phyloP scores from a whole-genome alignment of 1,139 yeast species.

The Debaryomyces robertsiae region DNA sequence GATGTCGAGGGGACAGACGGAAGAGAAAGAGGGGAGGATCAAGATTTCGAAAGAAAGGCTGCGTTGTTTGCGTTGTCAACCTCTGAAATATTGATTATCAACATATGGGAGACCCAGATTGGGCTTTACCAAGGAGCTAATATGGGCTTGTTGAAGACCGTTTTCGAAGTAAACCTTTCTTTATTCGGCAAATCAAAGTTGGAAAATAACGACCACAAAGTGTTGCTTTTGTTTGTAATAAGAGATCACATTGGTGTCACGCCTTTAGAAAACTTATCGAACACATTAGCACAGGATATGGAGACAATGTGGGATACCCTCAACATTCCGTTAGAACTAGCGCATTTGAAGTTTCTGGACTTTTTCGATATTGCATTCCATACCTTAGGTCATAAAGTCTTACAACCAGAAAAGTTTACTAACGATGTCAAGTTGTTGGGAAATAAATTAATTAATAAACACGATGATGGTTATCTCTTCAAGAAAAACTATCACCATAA shows the following conservation, averaged over 20 bases:
- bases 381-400: constrained; percentile 81
- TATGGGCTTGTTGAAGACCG: constrained; percentile 93
- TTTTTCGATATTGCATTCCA: constrained; percentile 85
- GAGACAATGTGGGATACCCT: constrained; percentile 76
- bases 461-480: constrained; percentile 51
- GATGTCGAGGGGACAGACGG: constrained; percentile 99
- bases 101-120: constrained; percentile 96
- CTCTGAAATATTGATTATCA: constrained; percentile 84
- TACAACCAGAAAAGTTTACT: constrained; percentile 75
- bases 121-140: constrained; percentile 98
- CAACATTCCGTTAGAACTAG: constrained; percentile 69
- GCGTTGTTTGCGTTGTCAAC: constrained; percentile 94
- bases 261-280: constrained; percentile 70
- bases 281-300: constrained; percentile 70
- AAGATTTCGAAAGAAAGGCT: constrained; percentile 94
- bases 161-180: constrained; percentile 90
- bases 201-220: constrained; percentile 53
- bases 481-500: constrained; percentile 75
- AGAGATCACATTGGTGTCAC: constrained; percentile 92
- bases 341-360: constrained; percentile 58
- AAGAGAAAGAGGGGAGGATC: constrained; percentile 96
- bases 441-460: constrained; percentile 50
- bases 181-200: constrained; percentile 59
- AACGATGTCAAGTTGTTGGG: constrained; percentile 67
- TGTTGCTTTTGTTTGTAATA: constrained; percentile 81